A percentile compares a stretch with the other conserved stretches of the same genome.
phyloP scores from a whole-genome alignment of 1,284 basidiomycete species.

The Rhodofomes roseus region DNA sequence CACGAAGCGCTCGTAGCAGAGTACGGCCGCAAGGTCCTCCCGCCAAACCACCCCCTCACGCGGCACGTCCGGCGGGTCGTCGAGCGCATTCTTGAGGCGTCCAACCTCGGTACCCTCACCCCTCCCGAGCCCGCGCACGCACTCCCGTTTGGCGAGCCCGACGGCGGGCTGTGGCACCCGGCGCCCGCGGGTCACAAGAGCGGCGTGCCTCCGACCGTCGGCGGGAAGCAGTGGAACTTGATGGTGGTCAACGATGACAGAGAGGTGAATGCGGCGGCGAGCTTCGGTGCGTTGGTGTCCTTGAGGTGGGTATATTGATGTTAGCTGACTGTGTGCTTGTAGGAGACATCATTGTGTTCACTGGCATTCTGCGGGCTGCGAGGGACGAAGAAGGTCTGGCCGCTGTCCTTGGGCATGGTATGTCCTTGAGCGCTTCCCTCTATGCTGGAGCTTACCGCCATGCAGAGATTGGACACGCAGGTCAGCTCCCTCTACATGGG shows the following conservation, averaged over 20 bases:
- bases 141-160: background rate
- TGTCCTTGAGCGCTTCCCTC: slow-evolving; percentile 1
- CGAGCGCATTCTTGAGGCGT: slow-evolving; percentile 68
- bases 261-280: slow-evolving; percentile 79
- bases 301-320: background rate
- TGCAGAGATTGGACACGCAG: slow-evolving; percentile 84
- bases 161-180: slow-evolving; percentile 20
- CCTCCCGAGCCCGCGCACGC: slow-evolving; percentile 11
- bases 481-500: slow-evolving; percentile 31
- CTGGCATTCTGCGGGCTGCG: slow-evolving; percentile 83
- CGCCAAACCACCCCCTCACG: slow-evolving; percentile 64
- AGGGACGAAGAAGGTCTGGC: slow-evolving; percentile 82
- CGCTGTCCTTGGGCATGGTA: slow-evolving; percentile 84
- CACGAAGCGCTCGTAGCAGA: slow-evolving; percentile 52
- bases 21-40: slow-evolving; percentile 59
- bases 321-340: background rate
- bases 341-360: slow-evolving; percentile 85
- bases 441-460: background rate
- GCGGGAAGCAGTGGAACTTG: slow-evolving; percentile 63
- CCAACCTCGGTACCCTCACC: slow-evolving; percentile 64
- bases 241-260: slow-evolving; percentile 78
- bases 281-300: slow-evolving; percentile 49
- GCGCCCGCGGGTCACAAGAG: slow-evolving; percentile 11
- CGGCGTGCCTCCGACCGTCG: slow-evolving; percentile 22
- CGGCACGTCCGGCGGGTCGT: slow-evolving; percentile 70